These are phyloP conservation scores for Verticillium tricorpus DNA, from an alignment of 2,329 filamentous ascomycete species.

Conservation along the genomic window DNA sequence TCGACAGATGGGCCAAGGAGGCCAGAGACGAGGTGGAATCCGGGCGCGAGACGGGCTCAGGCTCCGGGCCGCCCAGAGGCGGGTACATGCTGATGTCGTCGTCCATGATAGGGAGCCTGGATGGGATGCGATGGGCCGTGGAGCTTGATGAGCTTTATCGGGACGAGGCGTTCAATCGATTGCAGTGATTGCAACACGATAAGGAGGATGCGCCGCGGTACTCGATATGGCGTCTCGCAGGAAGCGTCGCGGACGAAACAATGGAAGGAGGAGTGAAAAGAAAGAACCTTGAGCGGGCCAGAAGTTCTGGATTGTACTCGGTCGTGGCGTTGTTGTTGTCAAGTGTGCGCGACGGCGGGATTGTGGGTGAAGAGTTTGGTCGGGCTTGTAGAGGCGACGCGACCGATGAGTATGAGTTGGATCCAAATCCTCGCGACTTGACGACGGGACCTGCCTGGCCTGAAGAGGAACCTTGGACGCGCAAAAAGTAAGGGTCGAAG, in stretches of 20 bases:
- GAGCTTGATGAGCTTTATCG: background rate
- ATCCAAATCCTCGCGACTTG: background rate
- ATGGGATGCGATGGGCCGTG: background rate
- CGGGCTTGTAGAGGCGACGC: background rate
- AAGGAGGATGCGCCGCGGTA: background rate
- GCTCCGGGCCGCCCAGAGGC: constrained; percentile 22
- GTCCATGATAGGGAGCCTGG: constrained; percentile 33
- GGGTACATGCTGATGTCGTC: constrained; percentile 36
- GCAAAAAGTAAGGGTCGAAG: background rate
- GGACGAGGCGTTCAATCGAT: background rate
- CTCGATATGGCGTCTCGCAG: background rate
- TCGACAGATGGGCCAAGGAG: constrained; percentile 40
- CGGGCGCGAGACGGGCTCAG: constrained; percentile 46
- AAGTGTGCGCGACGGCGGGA: background rate
- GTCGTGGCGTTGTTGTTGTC: background rate
- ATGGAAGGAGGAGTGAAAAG: background rate
- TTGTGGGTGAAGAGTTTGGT: background rate
- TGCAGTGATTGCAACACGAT: background rate
- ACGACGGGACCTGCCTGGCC: background rate
- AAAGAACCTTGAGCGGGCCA: background rate
- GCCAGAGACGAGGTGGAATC: constrained; percentile 44
- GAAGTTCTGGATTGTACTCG: background rate
- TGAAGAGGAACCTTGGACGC: background rate
- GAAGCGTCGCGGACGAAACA: background rate
- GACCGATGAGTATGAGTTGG: background rate